Percentiles rank a stretch among this genome's conserved stretches.
Evolutionary conservation across 169 alveolate genomes (phyloP).

Genomic region (Prorocentrum cordatum): DNA sequence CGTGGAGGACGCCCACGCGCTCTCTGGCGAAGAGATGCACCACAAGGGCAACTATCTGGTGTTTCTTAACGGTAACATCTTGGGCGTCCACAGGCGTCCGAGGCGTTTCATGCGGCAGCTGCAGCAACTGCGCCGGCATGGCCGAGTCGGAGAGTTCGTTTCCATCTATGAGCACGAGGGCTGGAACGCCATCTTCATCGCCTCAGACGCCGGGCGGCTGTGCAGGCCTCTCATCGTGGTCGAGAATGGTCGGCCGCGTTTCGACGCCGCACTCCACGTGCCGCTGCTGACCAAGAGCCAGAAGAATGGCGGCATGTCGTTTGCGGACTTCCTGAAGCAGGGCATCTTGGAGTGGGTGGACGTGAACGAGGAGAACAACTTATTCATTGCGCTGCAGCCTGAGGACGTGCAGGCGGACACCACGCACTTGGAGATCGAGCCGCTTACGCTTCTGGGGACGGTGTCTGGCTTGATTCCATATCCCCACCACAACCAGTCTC

Average conservation of each 20-base stretch:
- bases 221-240: constrained; percentile 96
- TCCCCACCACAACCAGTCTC: constrained; percentile 99
- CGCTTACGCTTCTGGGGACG: constrained; percentile 92
- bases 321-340: constrained; percentile 79
- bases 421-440: constrained; percentile 99
- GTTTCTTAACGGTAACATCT: constrained; percentile 26
- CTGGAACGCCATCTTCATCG: constrained; percentile 88
- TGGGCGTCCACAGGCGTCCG: constrained; percentile 50
- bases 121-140: constrained; percentile 90
- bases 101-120: constrained; percentile 26
- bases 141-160: constrained; percentile 93
- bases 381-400: constrained; percentile 89
- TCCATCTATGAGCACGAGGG: constrained; percentile 87
- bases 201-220: constrained; percentile 99
- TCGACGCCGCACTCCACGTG: constrained; percentile 45
- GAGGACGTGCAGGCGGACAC: constrained; percentile 78
- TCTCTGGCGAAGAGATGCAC: constrained; percentile 39
- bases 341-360: constrained; percentile 97
- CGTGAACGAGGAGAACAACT: constrained; percentile 98
- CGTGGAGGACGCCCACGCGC: constrained; percentile 28
- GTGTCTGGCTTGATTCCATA: constrained; percentile 99
- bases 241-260: constrained; percentile 85
- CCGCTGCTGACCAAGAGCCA: constrained; percentile 60
- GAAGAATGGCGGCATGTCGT: constrained; percentile 79
- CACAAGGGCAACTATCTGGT: constrained; percentile 36